Percentiles rank a stretch among this genome's conserved stretches.
Evolutionary conservation across 2,329 filamentous ascomycete genomes (phyloP).

Genomic region (Diaporthe humulicola): DNA sequence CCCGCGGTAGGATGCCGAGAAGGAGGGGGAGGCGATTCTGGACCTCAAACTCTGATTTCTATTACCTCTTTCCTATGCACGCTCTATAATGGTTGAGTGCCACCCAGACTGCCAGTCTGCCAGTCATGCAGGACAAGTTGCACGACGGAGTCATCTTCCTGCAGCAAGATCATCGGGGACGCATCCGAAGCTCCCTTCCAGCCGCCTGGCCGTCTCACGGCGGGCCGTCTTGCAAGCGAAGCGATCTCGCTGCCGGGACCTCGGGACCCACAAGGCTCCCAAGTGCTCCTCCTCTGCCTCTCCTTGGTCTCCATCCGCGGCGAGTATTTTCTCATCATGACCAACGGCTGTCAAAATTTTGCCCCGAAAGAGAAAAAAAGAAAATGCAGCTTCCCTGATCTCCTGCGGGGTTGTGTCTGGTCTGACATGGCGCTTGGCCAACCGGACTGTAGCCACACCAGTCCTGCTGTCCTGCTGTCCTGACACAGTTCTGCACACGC

Average conservation of each 20-base stretch:
- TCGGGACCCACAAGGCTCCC: not conserved
- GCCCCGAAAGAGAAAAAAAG: not conserved
- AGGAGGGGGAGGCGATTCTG: conserved; percentile 19
- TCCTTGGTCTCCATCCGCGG: not conserved
- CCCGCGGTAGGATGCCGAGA: conserved; percentile 9
- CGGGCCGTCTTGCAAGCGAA: conserved; percentile 10
- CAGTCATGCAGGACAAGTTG: not conserved
- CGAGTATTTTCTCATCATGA: not conserved
- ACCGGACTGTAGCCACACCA: not conserved
- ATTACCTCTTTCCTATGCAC: conserved; percentile 28
- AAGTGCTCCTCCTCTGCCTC: not conserved
- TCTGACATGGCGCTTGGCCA: conserved; percentile 1
- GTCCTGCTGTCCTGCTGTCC: too few species aligned
- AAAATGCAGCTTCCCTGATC: not conserved
- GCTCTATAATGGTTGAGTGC: conserved; percentile 12
- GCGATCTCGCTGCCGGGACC: conserved; percentile 2
- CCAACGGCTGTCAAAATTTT: not conserved
- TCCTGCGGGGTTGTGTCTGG: not conserved
- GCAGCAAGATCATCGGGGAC: conserved; percentile 25
- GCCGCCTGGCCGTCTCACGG: not conserved
- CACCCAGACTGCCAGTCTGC: not conserved
- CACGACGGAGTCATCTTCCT: not conserved
- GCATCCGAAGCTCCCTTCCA: conserved; percentile 10
- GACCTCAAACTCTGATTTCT: conserved; percentile 27
- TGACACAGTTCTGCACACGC: conserved; percentile 1